Evolutionary conservation across 345 rosid genomes (phyloP).

Genomic region (Nasturtium officinale): DNA sequence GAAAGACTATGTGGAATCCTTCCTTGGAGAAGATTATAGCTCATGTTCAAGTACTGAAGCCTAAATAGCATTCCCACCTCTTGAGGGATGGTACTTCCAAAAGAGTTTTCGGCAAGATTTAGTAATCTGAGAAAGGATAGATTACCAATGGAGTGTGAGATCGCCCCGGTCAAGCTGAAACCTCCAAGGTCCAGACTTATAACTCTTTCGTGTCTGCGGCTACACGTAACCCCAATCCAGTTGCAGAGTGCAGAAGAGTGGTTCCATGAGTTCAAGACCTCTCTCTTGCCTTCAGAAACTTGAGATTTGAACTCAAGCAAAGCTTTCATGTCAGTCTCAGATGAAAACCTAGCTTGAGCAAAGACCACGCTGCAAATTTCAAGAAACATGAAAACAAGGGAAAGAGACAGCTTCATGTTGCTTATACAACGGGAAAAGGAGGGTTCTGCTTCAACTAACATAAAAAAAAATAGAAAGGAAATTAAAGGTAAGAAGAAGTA

Average conservation of each 20-base stretch:
- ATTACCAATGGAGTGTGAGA: slow-evolving; percentile 47
- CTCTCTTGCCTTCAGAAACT: slow-evolving; percentile 27
- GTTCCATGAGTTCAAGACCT: slow-evolving; percentile 33
- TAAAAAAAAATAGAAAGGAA: background rate
- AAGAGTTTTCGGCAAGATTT: slow-evolving; percentile 37
- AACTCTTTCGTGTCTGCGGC: slow-evolving; percentile 32
- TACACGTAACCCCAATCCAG: slow-evolving; percentile 42
- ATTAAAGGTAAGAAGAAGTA: background rate
- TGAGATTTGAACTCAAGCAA: slow-evolving; percentile 40
- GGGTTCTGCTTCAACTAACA: background rate
- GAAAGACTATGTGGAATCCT: slow-evolving; percentile 27
- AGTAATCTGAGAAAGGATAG: slow-evolving; percentile 42
- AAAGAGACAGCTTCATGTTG: slow-evolving; percentile 32
- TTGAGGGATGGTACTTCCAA: slow-evolving; percentile 26
- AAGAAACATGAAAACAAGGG: slow-evolving; percentile 24
- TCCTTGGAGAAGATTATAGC: slow-evolving; percentile 34
- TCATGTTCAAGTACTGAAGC: slow-evolving; percentile 37
- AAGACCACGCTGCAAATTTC: background rate
- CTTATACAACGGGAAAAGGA: slow-evolving; percentile 15
- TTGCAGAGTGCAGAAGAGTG: slow-evolving; percentile 31
- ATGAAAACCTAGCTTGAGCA: slow-evolving; percentile 15
- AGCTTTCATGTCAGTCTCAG: slow-evolving; percentile 38
- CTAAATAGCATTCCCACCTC: slow-evolving; percentile 31
- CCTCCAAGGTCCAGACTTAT: slow-evolving; percentile 35
- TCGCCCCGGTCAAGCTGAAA: slow-evolving; percentile 15